Base-by-base conservation (phyloP, 768 basidiomycete genomes). In the Tephrocybe sp. region DNA sequence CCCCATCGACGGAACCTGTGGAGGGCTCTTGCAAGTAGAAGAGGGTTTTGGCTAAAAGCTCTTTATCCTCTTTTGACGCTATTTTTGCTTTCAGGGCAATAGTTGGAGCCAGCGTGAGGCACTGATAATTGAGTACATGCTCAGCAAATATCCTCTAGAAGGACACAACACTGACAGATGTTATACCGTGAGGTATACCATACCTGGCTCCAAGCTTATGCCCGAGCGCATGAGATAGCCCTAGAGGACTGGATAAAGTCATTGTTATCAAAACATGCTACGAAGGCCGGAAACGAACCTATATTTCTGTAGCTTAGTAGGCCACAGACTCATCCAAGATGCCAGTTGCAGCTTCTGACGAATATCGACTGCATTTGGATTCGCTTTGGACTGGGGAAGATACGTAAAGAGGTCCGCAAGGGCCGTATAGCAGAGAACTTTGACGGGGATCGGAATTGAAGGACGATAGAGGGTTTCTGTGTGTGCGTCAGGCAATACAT, bases 321-420 rank as follows among this genome's bases (percentile, higher is more conserved):
- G 87, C 86, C 85, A 89, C 9, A 87, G 56, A 54, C 84, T 87
- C 85, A 88, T 87, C 89, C 87, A 90, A 1, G 86, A 78, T 2
- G 87, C 89, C 34, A 90, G 47, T 62, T 88, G 80, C 12, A 89
- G 72, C 61, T 78, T 83, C 58, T 89, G 86, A 13, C 89, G 79
- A 44, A 71, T 64, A n/a, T 73, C 76, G 28, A 90, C 52, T 51
- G 80, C 71, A 22, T 65, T 58, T 0, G 86, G 82, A 52, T 86
- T 66, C 12, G 73, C 78, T 62, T 84, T 87, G 21, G 81, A 83
- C 45, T 68, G 63, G 0, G 87, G 85, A 11, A 92, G 77, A 63
- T 85, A 87, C 51, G 75, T 81, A 73, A 91, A 90, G 21, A 91
- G 73, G 57, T 89, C 87, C 4, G 76, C 75, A 45, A 91, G 63